Evolutionary conservation across 2,329 filamentous ascomycete species (phyloP).

Genomic region (Xylogone sp.): DNA sequence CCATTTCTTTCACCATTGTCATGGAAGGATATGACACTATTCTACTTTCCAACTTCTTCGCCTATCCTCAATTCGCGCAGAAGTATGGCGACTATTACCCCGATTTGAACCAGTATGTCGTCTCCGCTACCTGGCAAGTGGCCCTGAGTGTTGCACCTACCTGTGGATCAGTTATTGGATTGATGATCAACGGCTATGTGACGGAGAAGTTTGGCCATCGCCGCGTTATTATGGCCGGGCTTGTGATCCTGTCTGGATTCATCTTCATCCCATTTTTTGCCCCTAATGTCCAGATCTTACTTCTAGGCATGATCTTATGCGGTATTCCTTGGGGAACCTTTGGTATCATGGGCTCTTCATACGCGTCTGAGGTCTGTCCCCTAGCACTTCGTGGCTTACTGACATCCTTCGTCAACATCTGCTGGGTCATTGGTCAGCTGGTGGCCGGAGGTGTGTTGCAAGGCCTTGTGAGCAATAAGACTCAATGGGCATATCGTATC

Average conservation of each 20-base stretch:
- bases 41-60: conserved; percentile 30
- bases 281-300: conserved; percentile 38
- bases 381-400: conserved; percentile 19
- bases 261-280: conserved; percentile 47
- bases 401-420: conserved; percentile 44
- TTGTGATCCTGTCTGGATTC: conserved; percentile 39
- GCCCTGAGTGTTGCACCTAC: conserved; percentile 34
- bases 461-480: conserved; percentile 32
- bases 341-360: conserved; percentile 31
- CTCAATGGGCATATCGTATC: conserved; percentile 43
- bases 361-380: conserved; percentile 21
- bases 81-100: conserved; percentile 21
- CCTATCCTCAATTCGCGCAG: conserved; percentile 21
- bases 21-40: conserved; percentile 36
- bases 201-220: conserved; percentile 44
- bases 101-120: conserved; percentile 25
- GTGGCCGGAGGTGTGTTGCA: conserved; percentile 42
- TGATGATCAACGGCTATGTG: conserved; percentile 37
- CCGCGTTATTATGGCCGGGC: conserved; percentile 34
- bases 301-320: conserved; percentile 43
- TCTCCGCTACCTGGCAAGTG: conserved; percentile 38
- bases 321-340: conserved; percentile 48
- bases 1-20: conserved; percentile 31
- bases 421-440: conserved; percentile 44
- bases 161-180: conserved; percentile 37